Percentiles rank a stretch among this genome's conserved stretches.
These are phyloP conservation scores for Cenchrus americanus DNA, from an alignment of 176 grass and related monocot genomes.

Conservation along the genomic window DNA sequence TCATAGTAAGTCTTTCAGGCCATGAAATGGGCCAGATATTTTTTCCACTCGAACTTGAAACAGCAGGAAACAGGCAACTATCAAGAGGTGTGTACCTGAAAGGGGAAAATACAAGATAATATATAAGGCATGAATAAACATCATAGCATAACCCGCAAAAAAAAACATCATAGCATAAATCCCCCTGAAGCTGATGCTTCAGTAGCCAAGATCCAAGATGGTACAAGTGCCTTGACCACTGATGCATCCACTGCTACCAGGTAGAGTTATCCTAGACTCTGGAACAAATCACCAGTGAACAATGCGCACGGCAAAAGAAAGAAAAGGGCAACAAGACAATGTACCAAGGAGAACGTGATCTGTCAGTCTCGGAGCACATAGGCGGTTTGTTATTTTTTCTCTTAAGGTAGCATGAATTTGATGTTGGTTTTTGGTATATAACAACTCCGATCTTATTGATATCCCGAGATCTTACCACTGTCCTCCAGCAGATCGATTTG, in stretches of 20 bases:
- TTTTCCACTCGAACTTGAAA: constrained; percentile 50
- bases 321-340: constrained; percentile 25
- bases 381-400: constrained; percentile 58
- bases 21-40: constrained; percentile 70
- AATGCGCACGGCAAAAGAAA: constrained; percentile 12
- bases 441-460: constrained; percentile 78
- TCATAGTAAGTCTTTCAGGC: constrained; percentile 78
- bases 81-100: constrained; percentile 82
- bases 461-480: constrained; percentile 65
- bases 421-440: constrained; percentile 85
- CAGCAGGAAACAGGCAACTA: constrained; percentile 58
- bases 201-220: constrained; percentile 25
- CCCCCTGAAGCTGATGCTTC: neutral
- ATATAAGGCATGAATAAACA: constrained; percentile 24
- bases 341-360: constrained; percentile 66
- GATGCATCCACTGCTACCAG: constrained; percentile 4
- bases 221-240: neutral
- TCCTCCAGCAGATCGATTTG: constrained; percentile 86
- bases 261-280: constrained; percentile 22
- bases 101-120: constrained; percentile 22
- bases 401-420: constrained; percentile 73
- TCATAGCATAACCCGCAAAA: constrained; percentile 20
- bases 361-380: constrained; percentile 54
- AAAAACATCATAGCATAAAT: constrained; percentile 30
- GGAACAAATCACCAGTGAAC: constrained; percentile 5